phyloP scores from a whole-genome alignment of 192 early-diverging fungal species.

The Spinellus fusiger region DNA sequence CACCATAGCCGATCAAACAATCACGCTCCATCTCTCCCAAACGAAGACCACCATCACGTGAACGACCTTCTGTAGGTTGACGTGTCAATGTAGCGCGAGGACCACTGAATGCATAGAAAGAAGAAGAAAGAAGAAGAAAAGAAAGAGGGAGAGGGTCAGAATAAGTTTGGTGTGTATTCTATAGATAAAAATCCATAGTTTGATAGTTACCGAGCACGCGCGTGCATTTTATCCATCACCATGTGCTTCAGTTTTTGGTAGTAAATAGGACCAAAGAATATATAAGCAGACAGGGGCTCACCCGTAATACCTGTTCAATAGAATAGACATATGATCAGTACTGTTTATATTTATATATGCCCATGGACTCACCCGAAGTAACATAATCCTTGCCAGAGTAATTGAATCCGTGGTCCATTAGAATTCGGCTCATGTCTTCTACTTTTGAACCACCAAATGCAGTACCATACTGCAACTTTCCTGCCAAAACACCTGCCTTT shows the following conservation, averaged over 20 bases:
- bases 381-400: slow-evolving; percentile 98
- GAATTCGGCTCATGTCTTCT: slow-evolving; percentile 91
- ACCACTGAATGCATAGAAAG: slow-evolving; percentile 46
- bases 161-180: not conserved
- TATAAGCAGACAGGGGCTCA: slow-evolving; percentile 88
- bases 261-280: slow-evolving; percentile 95
- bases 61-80: slow-evolving; percentile 96
- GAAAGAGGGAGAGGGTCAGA: too few species aligned
- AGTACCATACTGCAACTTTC: slow-evolving; percentile 92
- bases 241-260: slow-evolving; percentile 99
- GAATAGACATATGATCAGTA: not conserved
- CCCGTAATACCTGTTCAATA: slow-evolving; percentile 59
- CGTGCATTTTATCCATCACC: slow-evolving; percentile 99
- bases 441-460: slow-evolving; percentile 93
- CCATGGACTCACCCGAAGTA: slow-evolving; percentile 60
- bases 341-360: not conserved
- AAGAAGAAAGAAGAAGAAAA: not conserved
- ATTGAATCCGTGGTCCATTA: slow-evolving; percentile 89
- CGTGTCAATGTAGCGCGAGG: slow-evolving; percentile 87
- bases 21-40: slow-evolving; percentile 99
- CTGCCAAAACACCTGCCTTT: slow-evolving; percentile 90
- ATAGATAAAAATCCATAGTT: not conserved
- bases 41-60: slow-evolving; percentile 93
- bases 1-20: slow-evolving; percentile 96
- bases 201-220: slow-evolving; percentile 58